phyloP scores from a whole-genome alignment of 164 flowering plant genomes.

The Paratinospora sagittata region DNA sequence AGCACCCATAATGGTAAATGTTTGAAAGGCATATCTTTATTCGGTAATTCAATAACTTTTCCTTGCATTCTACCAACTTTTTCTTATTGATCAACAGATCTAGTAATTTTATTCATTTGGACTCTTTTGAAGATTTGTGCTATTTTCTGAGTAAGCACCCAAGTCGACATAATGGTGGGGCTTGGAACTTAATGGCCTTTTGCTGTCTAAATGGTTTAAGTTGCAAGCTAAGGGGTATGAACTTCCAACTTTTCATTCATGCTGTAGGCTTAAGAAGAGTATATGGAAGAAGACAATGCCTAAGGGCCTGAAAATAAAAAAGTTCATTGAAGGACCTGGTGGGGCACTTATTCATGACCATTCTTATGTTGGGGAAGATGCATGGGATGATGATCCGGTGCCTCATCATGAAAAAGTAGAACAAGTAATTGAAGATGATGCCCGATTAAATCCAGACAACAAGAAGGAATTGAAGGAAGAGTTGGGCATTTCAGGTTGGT shows the following conservation, averaged over 20 bases:
- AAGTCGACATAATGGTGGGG: background rate
- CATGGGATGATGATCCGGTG: slow-evolving; percentile 81
- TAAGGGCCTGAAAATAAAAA: slow-evolving; percentile 83
- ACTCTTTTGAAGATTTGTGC: background rate
- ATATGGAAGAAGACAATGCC: slow-evolving; percentile 92
- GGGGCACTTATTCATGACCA: slow-evolving; percentile 67
- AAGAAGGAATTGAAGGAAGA: slow-evolving; percentile 48
- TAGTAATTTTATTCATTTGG: background rate
- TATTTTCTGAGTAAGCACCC: background rate
- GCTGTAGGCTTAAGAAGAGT: slow-evolving; percentile 67
- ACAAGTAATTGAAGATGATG: slow-evolving; percentile 43
- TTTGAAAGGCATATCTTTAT: background rate
- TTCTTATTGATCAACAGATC: background rate
- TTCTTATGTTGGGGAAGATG: slow-evolving; percentile 88
- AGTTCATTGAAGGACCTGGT: slow-evolving; percentile 69
- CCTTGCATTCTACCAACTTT: background rate
- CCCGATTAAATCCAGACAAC: slow-evolving; percentile 36
- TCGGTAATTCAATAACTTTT: background rate
- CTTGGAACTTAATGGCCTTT: background rate
- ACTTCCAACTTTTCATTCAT: background rate
- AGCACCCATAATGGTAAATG: background rate
- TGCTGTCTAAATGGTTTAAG: background rate
- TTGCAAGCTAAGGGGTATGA: background rate
- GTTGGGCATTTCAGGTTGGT: slow-evolving; percentile 65
- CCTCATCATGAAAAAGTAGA: slow-evolving; percentile 32